Conservation (phyloP, 768 basidiomycete genomes). For the Amanita muscaria region DNA sequence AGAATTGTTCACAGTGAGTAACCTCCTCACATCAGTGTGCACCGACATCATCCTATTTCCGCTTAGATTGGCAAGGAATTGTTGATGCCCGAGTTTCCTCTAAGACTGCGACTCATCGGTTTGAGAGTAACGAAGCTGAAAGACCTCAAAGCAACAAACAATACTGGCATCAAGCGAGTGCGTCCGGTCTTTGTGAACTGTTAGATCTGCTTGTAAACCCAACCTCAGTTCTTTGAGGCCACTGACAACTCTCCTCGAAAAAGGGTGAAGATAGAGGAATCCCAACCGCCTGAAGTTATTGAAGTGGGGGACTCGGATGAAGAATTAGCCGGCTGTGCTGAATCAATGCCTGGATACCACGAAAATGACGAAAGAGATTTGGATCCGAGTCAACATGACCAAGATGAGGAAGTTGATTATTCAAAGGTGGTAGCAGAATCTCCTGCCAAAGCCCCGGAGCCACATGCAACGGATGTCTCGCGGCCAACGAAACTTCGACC, state of each 20-base stretch:
- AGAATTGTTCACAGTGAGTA: slow-evolving; percentile 64
- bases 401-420: slow-evolving; percentile 16
- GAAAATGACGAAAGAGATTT: slow-evolving; percentile 39
- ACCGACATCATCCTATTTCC: neutral
- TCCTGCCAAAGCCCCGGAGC: neutral
- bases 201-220: neutral
- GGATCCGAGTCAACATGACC: slow-evolving; percentile 14
- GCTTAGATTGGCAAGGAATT: slow-evolving; percentile 77
- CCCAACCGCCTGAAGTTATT: slow-evolving; percentile 12
- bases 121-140: slow-evolving; percentile 83
- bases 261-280: slow-evolving; percentile 18
- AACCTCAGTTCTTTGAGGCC: slow-evolving; percentile 49
- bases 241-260: slow-evolving; percentile 28
- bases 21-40: neutral
- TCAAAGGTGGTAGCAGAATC: slow-evolving; percentile 8
- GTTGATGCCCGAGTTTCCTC: slow-evolving; percentile 69
- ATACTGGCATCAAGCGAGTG: slow-evolving; percentile 68
- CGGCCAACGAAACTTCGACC: slow-evolving; percentile 13
- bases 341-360: slow-evolving; percentile 46
- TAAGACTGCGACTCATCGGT: slow-evolving; percentile 80
- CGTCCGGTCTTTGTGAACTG: slow-evolving; percentile 11
- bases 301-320: slow-evolving; percentile 15
- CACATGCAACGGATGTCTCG: neutral
- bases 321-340: slow-evolving; percentile 16
- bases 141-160: slow-evolving; percentile 52